These are phyloP conservation scores for Solanum etuberosum DNA, from an alignment of 257 asterid genomes.

Conservation along the genomic window DNA sequence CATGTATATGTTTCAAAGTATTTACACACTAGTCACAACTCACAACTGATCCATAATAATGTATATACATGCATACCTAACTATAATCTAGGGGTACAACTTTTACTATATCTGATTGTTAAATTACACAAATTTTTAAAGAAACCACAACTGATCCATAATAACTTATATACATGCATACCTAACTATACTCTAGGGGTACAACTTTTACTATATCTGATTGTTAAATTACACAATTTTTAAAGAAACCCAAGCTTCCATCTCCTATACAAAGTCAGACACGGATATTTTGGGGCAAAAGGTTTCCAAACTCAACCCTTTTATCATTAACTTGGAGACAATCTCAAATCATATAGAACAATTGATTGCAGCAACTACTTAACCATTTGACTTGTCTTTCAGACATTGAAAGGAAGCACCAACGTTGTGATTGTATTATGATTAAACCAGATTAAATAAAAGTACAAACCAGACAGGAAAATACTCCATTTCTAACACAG, in stretches of 20 bases:
- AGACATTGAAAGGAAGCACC: not conserved
- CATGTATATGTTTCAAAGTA: too few relatives aligned
- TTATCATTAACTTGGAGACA: not conserved
- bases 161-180: too few relatives aligned
- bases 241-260: not conserved
- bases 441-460: not conserved
- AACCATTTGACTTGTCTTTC: not conserved
- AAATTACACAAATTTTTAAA: not conserved
- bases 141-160: not conserved
- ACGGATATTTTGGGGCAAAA: not conserved
- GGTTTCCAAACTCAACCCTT: not conserved
- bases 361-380: not conserved
- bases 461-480: not conserved
- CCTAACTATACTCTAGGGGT: not conserved
- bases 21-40: too few relatives aligned
- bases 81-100: not conserved
- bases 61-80: too few relatives aligned
- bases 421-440: not conserved
- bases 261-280: not conserved
- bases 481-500: not conserved
- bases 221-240: not conserved
- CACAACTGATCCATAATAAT: too few relatives aligned
- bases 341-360: not conserved
- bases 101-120: not conserved
- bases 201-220: not conserved